Percentiles rank a stretch among this genome's conserved stretches.
phyloP scores from a whole-genome alignment of 345 rosid genomes.

The Barbarea vulgaris region DNA sequence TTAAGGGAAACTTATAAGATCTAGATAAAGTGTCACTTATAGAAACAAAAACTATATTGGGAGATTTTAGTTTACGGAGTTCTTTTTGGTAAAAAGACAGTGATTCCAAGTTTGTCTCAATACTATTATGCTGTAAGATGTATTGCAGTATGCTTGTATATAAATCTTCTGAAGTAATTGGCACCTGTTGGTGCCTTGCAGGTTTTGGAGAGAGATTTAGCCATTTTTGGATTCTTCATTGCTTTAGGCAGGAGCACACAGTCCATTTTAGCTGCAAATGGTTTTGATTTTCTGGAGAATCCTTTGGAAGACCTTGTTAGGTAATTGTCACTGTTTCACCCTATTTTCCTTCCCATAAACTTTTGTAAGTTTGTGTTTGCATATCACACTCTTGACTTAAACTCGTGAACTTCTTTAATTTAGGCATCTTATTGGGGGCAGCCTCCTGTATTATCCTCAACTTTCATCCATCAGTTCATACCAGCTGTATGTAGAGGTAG shows the following conservation, averaged over 20 bases:
- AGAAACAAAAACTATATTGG: background rate
- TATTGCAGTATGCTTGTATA: background rate
- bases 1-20: constrained; percentile 14
- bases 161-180: constrained; percentile 17
- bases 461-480: constrained; percentile 95
- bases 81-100: background rate
- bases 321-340: constrained; percentile 47
- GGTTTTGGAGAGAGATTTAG: constrained; percentile 95
- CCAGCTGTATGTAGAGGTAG: constrained; percentile 95
- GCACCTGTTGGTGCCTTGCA: constrained; percentile 47
- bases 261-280: constrained; percentile 74
- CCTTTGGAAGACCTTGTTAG: constrained; percentile 75
- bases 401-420: constrained; percentile 14
- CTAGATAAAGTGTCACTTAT: background rate
- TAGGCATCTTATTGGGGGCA: constrained; percentile 93
- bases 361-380: constrained; percentile 19
- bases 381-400: constrained; percentile 15
- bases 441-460: constrained; percentile 90
- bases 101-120: background rate
- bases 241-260: constrained; percentile 87
- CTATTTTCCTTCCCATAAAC: constrained; percentile 1
- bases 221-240: constrained; percentile 97
- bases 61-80: constrained; percentile 4
- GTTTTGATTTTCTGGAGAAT: constrained; percentile 67
- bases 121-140: background rate